A percentile compares a stretch with the other conserved stretches of the same genome.
These are phyloP conservation scores for Funneliformis mosseae DNA, from an alignment of 192 early-diverging fungal species.

Conservation along the genomic window DNA sequence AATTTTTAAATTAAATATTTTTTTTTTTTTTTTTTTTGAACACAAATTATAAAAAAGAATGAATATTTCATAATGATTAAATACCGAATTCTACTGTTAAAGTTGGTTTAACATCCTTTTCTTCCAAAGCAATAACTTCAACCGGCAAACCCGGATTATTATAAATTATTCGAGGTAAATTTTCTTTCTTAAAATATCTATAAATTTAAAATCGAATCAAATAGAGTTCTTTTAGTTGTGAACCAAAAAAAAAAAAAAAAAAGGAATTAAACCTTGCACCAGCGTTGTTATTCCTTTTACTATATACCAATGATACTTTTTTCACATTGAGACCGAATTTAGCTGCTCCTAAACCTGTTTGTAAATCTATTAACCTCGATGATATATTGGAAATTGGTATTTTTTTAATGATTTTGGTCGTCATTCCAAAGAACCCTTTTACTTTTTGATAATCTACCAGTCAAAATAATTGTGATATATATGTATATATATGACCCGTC, in stretches of 20 bases:
- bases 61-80: not conserved
- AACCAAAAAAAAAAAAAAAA: not conserved
- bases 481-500: no score
- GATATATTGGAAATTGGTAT: not conserved
- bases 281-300: conserved; percentile 49
- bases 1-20: not conserved
- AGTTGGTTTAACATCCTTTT: conserved; percentile 44
- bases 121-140: conserved; percentile 47
- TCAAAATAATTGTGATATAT: no score
- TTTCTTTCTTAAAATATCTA: no score
- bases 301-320: conserved; percentile 53
- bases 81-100: conserved; percentile 60
- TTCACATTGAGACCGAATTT: conserved; percentile 47
- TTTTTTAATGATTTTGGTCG: not conserved
- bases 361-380: conserved; percentile 35
- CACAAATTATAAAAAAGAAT: no score
- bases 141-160: conserved; percentile 55
- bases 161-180: conserved; percentile 57
- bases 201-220: conserved; percentile 44
- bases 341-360: conserved; percentile 53
- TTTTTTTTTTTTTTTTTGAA: no score
- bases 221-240: not conserved
- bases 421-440: no score
- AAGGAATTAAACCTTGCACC: conserved; percentile 49
- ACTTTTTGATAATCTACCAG: no score